Base-by-base conservation (phyloP, 2,329 filamentous ascomycete species). In the Ilyonectria mors-panacis region DNA sequence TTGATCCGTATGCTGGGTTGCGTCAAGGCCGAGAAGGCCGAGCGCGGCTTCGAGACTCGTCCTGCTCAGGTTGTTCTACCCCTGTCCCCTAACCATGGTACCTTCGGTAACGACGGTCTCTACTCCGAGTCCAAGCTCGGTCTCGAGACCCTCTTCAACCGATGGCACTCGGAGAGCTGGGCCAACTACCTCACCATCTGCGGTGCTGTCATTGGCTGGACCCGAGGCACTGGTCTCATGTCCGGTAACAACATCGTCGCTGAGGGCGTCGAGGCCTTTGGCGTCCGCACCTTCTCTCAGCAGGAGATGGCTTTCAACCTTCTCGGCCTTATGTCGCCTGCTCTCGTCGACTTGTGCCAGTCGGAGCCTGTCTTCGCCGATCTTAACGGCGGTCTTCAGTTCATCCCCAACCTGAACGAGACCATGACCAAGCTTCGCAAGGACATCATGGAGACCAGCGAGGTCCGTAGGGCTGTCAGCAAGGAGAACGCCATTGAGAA, bases 291-390 rank as follows among this genome's bases (percentile, higher is more conserved):
- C 4, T 99, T 99, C 87, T 98, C 95, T 10, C 96, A 98, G 84
- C 94, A 97, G 81, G 96, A 99, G 83, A 99, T 99, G 96, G 96
- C 96, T 17, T 99, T 99, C 88, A 99, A 99, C 84, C 84, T 99
- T 73, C 89, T 99, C 50, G 95, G 96, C 74, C 89, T 99, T 59
- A 97, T 99, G 96, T 93, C 95, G 1, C 95, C 96, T 42, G 89
- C 92, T 30, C 93, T 99, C 76, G 95, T 97, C 74, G 94, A 99
- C 79, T 89, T 99, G 48, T 99, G 96, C 87, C 96, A 99, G 85
- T 87, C 89, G 50, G 94, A 98, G 84, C 97, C 96, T 12, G 94
- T 99, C 66, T 98, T 96, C 83, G 96, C 96, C 70, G 96, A 99
- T 82, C 87, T 99, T 59, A 99, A 99, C 84, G 96, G 97, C 78